Base-by-base conservation (phyloP, 208 protist species). In the Lotmaria passim region DNA sequence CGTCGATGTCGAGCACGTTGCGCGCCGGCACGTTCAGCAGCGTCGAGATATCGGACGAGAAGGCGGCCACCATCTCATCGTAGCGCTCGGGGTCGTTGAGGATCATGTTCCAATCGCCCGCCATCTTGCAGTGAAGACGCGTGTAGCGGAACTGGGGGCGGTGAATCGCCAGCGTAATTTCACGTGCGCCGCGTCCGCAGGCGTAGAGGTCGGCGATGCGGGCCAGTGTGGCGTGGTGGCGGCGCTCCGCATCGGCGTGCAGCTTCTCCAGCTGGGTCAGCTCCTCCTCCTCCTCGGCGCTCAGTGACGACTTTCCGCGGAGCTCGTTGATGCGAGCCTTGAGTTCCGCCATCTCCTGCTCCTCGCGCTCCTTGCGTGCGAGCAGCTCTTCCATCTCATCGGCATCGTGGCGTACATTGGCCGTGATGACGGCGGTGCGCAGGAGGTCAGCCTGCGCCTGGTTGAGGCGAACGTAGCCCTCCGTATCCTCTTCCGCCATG, bases 261-360 rank as follows among this genome's bases (percentile, higher is more conserved):
- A 87, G 65, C 19, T 67, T 67, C 80, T 85, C 75, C 46, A 94
- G 78, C 79, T 94, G 86, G 33, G 71, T 68, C 44, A 91, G 71
- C 76, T 94, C 86, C 76, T 90, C 86, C 59, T 83, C 84, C 65
- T 94, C 89, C 38, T 94, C 83, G 23, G 82, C 78, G 1, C 81
- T 83, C 34, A 84, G 85, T 44, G 65, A 34, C 0, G 62, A 44
- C 68, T 82, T 82, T 47, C 15, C 58, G 53, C 82, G 79, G 43
- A 94, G 74, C 50, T 88, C 78, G 23, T 79, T 63, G 59, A 90
- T 82, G 64, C 77, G 85, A 46, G 50, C 63, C 26, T 69, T 55
- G 33, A 93, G 78, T 58, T 90, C 84, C 14, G 73, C 73, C 12
- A 90, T 82, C 73, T 90, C 82, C 58, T 73, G 57, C 75, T 90